Evolutionary conservation across 257 asterid species (phyloP).

Genomic region (Ehretia macrophylla): DNA sequence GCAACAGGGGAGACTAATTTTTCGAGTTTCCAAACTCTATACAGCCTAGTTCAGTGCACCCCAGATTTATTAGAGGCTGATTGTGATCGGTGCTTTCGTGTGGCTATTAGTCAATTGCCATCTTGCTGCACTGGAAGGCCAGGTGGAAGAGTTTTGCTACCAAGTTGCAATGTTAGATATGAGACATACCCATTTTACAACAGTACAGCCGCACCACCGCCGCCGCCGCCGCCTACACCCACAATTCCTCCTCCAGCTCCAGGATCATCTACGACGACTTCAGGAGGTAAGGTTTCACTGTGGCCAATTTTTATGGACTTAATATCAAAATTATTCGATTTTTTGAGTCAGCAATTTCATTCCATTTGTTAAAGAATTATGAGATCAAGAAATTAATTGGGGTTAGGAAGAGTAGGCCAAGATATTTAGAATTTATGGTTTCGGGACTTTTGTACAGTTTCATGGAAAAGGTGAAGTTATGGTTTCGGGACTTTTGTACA

Average conservation of each 20-base stretch:
- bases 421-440: too few species aligned
- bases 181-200: slow-evolving; percentile 1
- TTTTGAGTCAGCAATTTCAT: neutral
- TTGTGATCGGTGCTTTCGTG: slow-evolving; percentile 7
- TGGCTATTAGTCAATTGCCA: neutral
- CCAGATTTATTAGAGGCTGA: slow-evolving; percentile 17
- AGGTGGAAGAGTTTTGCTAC: slow-evolving; percentile 12
- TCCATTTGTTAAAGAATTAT: too few species aligned
- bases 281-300: neutral
- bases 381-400: too few species aligned
- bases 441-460: too few species aligned
- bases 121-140: neutral
- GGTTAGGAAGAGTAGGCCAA: too few species aligned
- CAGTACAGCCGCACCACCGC: neutral
- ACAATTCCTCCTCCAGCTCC: slow-evolving; percentile 1
- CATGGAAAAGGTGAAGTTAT: too few species aligned
- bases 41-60: slow-evolving; percentile 16
- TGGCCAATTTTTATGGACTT: neutral
- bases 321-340: neutral
- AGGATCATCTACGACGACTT: neutral
- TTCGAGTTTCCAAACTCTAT: neutral
- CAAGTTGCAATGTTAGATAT: slow-evolving; percentile 14
- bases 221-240: neutral
- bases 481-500: too few species aligned
- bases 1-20: slow-evolving; percentile 4